phyloP scores from a whole-genome alignment of 495 filamentous ascomycete genomes.

The Chaetomium tenue region DNA sequence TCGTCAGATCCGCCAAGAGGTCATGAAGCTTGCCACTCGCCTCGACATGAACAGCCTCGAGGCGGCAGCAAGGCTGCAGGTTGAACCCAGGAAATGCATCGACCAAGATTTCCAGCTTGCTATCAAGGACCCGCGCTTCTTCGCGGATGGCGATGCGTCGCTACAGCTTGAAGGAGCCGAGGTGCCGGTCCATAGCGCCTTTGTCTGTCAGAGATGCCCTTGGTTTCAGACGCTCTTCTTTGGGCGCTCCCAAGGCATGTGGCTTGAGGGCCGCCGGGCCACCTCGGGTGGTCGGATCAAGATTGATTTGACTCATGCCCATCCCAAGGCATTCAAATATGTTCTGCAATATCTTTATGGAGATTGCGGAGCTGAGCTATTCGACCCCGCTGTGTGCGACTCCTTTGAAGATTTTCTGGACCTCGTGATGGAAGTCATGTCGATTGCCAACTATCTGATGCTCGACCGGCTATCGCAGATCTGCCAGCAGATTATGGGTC shows the following conservation, averaged over 20 bases:
- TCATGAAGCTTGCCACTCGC: slow-evolving; percentile 72
- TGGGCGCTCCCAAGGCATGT: slow-evolving; percentile 77
- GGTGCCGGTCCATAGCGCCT: slow-evolving; percentile 66
- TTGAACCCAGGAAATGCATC: slow-evolving; percentile 59
- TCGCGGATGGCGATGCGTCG: slow-evolving; percentile 69
- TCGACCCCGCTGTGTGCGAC: slow-evolving; percentile 68
- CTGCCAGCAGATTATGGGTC: slow-evolving; percentile 84
- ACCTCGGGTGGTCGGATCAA: slow-evolving; percentile 48
- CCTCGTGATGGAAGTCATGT: slow-evolving; percentile 86
- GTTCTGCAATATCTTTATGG: slow-evolving; percentile 82
- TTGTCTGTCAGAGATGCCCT: slow-evolving; percentile 81
- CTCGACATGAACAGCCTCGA: slow-evolving; percentile 69
- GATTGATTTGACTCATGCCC: slow-evolving; percentile 82
- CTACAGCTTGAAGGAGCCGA: slow-evolving; percentile 69
- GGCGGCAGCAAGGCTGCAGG: slow-evolving; percentile 70
- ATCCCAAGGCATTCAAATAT: slow-evolving; percentile 66
- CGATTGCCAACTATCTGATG: slow-evolving; percentile 90
- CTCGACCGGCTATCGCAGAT: slow-evolving; percentile 84
- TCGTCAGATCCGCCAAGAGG: slow-evolving; percentile 73
- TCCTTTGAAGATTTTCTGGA: slow-evolving; percentile 82
- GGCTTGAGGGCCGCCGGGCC: slow-evolving; percentile 69
- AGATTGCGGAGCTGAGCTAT: slow-evolving; percentile 76
- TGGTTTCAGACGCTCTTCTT: slow-evolving; percentile 90
- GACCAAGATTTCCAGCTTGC: slow-evolving; percentile 66
- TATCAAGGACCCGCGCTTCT: slow-evolving; percentile 63